Percentiles rank a stretch among this genome's conserved stretches.
Conservation (phyloP, 441 rosid genomes). For the Biscutella laevigata region DNA sequence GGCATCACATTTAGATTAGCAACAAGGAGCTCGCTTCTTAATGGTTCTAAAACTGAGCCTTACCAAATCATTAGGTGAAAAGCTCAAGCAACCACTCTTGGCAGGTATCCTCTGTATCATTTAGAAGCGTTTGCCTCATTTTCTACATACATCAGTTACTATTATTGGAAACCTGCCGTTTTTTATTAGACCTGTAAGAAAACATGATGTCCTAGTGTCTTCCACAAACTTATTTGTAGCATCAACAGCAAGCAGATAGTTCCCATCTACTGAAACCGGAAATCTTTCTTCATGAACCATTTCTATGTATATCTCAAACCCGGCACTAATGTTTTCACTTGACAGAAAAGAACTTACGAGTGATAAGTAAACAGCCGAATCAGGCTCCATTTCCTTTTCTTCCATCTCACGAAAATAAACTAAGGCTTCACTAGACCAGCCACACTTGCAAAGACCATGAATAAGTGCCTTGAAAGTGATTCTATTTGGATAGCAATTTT, state of each 20-base stretch:
- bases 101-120: background rate
- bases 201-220: slow-evolving; percentile 44
- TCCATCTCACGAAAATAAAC: slow-evolving; percentile 55
- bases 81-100: slow-evolving; percentile 6
- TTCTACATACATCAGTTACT: slow-evolving; percentile 22
- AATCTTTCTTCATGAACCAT: slow-evolving; percentile 47
- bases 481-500: slow-evolving; percentile 42
- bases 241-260: slow-evolving; percentile 34
- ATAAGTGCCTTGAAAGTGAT: slow-evolving; percentile 61
- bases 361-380: slow-evolving; percentile 44
- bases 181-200: slow-evolving; percentile 38
- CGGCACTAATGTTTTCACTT: slow-evolving; percentile 31
- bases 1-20: slow-evolving; percentile 9
- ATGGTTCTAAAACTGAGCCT: slow-evolving; percentile 13
- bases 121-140: slow-evolving; percentile 8
- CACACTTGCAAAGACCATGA: slow-evolving; percentile 78
- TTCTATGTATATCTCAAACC: slow-evolving; percentile 51
- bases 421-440: slow-evolving; percentile 49
- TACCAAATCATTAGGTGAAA: background rate
- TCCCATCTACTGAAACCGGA: slow-evolving; percentile 46
- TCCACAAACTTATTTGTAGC: slow-evolving; percentile 42
- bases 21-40: slow-evolving; percentile 5
- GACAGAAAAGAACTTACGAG: slow-evolving; percentile 44
- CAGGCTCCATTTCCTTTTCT: slow-evolving; percentile 55
- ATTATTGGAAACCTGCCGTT: slow-evolving; percentile 39